Evolutionary conservation across 2,329 filamentous ascomycete genomes (phyloP).

Genomic region (Capronia coronata): DNA sequence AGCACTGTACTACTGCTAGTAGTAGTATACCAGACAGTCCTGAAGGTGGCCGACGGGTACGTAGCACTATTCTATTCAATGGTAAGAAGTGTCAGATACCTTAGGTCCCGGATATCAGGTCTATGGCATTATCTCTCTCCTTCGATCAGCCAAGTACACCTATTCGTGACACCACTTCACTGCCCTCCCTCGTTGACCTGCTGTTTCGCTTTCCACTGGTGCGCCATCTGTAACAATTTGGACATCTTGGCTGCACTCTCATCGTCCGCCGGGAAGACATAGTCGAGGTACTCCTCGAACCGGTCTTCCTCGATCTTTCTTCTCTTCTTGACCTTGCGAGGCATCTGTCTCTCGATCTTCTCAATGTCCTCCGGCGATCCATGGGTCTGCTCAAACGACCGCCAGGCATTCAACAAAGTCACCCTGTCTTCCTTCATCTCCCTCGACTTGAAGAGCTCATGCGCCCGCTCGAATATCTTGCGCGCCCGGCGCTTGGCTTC

Average conservation of each 20-base stretch:
- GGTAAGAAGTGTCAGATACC: too few species aligned
- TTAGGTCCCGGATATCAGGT: too few species aligned
- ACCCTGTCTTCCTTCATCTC: conserved; percentile 92
- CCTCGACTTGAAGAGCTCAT: conserved; percentile 80
- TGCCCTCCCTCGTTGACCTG: conserved; percentile 25
- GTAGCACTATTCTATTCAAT: too few species aligned
- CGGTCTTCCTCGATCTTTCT: conserved; percentile 85
- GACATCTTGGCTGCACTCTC: conserved; percentile 76
- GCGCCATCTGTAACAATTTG: conserved; percentile 75
- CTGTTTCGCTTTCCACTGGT: conserved; percentile 73
- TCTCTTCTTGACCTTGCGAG: conserved; percentile 76
- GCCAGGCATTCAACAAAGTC: conserved; percentile 83
- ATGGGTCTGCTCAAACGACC: conserved; percentile 82
- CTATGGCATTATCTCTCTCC: too few species aligned
- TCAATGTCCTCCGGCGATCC: conserved; percentile 69
- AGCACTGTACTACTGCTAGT: neutral
- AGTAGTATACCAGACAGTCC: neutral
- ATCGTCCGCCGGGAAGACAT: conserved; percentile 93
- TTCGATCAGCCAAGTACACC: too few species aligned
- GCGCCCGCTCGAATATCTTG: conserved; percentile 74
- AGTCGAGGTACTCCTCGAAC: conserved; percentile 96
- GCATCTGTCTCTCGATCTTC: conserved; percentile 87
- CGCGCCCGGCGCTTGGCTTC: conserved; percentile 77
- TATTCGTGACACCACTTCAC: neutral
- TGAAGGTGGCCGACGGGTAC: too few species aligned